Percentiles rank a stretch among this genome's conserved stretches.
These are phyloP conservation scores for Fusarium temperatum DNA, from an alignment of 2,329 filamentous ascomycete genomes.

Conservation along the genomic window DNA sequence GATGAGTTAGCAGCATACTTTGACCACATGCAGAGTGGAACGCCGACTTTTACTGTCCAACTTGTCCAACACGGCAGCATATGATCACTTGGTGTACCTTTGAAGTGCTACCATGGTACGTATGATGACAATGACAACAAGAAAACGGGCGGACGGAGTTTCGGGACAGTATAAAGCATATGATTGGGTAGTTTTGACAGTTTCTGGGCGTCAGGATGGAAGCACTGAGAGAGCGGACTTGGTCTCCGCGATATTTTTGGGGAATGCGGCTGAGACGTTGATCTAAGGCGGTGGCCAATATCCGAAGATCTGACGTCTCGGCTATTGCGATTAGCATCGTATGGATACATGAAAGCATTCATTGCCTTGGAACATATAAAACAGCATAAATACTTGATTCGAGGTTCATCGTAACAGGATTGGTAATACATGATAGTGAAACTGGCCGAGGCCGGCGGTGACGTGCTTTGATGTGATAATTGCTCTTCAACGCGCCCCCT, in stretches of 20 bases:
- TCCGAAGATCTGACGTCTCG: conserved; percentile 5
- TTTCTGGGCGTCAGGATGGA: conserved; percentile 6
- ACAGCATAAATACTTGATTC: background rate
- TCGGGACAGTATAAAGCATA: conserved; percentile 7
- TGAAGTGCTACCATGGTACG: background rate
- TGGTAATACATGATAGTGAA: background rate
- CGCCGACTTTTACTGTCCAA: conserved; percentile 56
- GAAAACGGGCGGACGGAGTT: conserved; percentile 37
- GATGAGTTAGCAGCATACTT: conserved; percentile 78
- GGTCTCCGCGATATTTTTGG: conserved; percentile 25
- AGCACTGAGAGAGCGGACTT: conserved; percentile 33
- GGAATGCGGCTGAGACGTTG: background rate
- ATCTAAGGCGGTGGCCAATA: background rate
- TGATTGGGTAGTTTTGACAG: conserved; percentile 23
- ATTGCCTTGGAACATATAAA: background rate
- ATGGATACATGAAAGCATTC: background rate
- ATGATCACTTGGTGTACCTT: background rate
- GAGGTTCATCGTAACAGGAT: background rate
- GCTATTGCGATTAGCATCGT: background rate
- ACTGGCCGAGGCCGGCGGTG: conserved; percentile 18
- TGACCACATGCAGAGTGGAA: conserved; percentile 63
- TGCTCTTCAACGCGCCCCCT: conserved; percentile 10
- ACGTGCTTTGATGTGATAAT: conserved; percentile 24
- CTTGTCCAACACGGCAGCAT: conserved; percentile 44
- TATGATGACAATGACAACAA: background rate